A percentile compares a stretch with the other conserved stretches of the same genome.
These are phyloP conservation scores for Stenocarpella maydis DNA, from an alignment of 2,329 filamentous ascomycete genomes.

Conservation along the genomic window DNA sequence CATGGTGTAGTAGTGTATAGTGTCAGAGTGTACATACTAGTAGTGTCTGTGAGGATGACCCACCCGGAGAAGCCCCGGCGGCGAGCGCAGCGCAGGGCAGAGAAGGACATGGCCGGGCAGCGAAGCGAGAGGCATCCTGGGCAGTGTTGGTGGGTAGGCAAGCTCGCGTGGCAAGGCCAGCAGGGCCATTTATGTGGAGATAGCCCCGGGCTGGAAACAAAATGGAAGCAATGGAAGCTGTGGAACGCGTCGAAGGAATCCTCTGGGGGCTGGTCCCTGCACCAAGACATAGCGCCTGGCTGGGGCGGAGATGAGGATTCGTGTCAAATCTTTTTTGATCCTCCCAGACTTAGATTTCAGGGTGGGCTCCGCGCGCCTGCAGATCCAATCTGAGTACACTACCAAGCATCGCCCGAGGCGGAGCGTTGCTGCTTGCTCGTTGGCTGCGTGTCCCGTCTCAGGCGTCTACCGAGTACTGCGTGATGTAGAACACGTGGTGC, in stretches of 20 bases:
- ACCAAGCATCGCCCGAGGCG: slow-evolving; percentile 15
- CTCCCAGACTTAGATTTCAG: slow-evolving; percentile 33
- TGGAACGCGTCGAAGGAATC: slow-evolving; percentile 34
- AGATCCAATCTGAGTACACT: slow-evolving; percentile 13
- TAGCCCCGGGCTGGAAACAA: slow-evolving; percentile 32
- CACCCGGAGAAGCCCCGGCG: slow-evolving; percentile 32
- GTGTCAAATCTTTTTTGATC: slow-evolving; percentile 32
- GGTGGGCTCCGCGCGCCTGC: slow-evolving; percentile 24
- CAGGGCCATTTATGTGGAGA: too few species aligned
- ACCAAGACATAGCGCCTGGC: slow-evolving; percentile 29
- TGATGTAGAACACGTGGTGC: too few species aligned
- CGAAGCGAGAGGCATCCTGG: slow-evolving; percentile 14
- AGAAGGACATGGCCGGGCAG: slow-evolving; percentile 12
- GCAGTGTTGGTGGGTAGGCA: not conserved
- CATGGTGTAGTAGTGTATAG: too few species aligned
- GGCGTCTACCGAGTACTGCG: not conserved
- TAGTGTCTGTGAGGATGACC: slow-evolving; percentile 3
- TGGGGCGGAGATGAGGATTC: slow-evolving; percentile 35
- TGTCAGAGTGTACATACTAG: too few species aligned
- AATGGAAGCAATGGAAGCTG: slow-evolving; percentile 36
- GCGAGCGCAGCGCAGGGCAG: slow-evolving; percentile 26
- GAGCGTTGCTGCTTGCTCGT: slow-evolving; percentile 17
- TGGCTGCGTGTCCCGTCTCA: slow-evolving; percentile 13
- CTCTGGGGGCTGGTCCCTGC: slow-evolving; percentile 34
- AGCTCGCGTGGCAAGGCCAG: slow-evolving; percentile 1